Base-by-base conservation (phyloP, 225 moss, liverwort and hornwort genomes). In the Antitrichia curtipendula region DNA sequence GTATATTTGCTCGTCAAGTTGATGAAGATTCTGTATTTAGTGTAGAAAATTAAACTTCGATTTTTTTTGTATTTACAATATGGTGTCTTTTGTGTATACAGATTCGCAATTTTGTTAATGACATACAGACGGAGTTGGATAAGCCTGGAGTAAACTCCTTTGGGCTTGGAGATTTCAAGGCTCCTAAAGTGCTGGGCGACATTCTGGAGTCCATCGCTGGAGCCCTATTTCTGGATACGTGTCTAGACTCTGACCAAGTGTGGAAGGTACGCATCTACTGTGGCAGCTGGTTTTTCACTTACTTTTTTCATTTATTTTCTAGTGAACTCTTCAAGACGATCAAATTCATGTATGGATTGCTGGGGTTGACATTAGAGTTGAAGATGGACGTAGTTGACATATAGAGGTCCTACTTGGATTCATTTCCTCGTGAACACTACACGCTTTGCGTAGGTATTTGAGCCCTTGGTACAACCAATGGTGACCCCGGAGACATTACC, bases 91-190 rank as follows among this genome's bases (percentile, higher is more conserved):
- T 85, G 76, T 91, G 60, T 78, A 36, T 78, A 16, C 89, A 99
- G 97, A 97, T 99, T 82, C 97, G 97, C 90, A 97, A 99, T 89
- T 99, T 99, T 91, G 99, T 99, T 70, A 97, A 99, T 91, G 99
- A 99, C 86, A 97, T 99, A 78, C 99, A 97, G 82, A 93, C 95
- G 19, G 99, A 99, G 92, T 89, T 97, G 69, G 99, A 99, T 89
- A 99, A 99, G 88, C 97, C 99, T 80, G 99, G 99, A 71, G 99
- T 99, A 4, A 99, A 99, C 69, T 99, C 99, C 34, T 99, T 99
- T 82, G 97, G 99, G 74, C 95, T 99, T 63, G 99, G 99, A 86
- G 99, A 99, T 91, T 99, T 99, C 72, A 99, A 99, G 91, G 99
- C 99, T 84, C 99, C 99, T 32, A 99, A 99, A 91, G 99, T 99